Evolutionary conservation across 352 stramenopile genomes (phyloP), one percentile per base, ranked within the genome.

Genomic region (Pythium rhizo-oryzae): DNA sequence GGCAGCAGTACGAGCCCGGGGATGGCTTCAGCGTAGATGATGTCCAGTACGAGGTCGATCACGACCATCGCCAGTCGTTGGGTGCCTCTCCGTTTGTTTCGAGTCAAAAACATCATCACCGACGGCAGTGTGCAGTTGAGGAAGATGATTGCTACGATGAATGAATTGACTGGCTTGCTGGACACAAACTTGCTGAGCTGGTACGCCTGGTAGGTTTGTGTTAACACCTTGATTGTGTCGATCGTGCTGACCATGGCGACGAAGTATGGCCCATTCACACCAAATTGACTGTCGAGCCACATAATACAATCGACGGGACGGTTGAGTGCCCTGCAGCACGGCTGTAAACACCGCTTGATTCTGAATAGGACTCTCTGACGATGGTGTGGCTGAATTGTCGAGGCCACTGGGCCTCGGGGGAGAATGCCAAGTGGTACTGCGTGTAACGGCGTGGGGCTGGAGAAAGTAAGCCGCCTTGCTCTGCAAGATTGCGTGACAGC

Each of bases 141-240:
- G 9, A 53, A 51, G 33, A 70, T 64, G 19, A 59, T 13, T 5
- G 35, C 33, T 2, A 67, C 46, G 4, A 52, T 24, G 5, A 64
- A 7, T 19, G 11, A 15, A 41, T 70, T 70, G 11, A 70, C 19
- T 21, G 7, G 44, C 24, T 35, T 8, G 33, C 44, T 50, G 13
- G 28, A 19, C 1, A 63, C 37, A 18, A 47, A 58, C 5, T 19
- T n/a, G 24, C 55, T 70, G 30, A 70, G 46, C 23, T 64, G 30
- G 54, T 59, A 64, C 41, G 63, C 55, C 28, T 70, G 53, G 30
- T 59, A 68, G 15, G 61, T 61, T 44, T 68, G 51, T 7, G 47
- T 30, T 24, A 35, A 8, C 5, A 53, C 18, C 28, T 68, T 43
- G 18, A 61, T 25, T 2, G 19, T 25, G 6, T 61, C 35, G 1